Conservation (phyloP, 2,329 filamentous ascomycete species). For the Thermomyces lanuginosus region DNA sequence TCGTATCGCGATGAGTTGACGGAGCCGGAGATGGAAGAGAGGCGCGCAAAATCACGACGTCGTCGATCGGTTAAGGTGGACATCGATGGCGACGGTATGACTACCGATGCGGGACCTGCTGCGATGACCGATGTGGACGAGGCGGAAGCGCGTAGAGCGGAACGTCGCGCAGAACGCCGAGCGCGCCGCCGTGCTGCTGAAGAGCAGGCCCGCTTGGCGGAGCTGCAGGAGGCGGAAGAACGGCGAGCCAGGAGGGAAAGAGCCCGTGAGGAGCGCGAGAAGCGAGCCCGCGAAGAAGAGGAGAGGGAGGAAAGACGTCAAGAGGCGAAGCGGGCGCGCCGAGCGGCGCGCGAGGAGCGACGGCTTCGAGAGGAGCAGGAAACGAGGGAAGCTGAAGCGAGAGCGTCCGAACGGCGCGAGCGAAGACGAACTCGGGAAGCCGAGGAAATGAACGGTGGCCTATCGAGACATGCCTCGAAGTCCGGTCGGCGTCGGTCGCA, state of each 20-base stretch:
- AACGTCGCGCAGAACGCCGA: slow-evolving; percentile 45
- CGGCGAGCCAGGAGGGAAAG: slow-evolving; percentile 34
- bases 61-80: slow-evolving; percentile 31
- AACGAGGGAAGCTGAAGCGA: slow-evolving; percentile 18
- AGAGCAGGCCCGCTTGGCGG: slow-evolving; percentile 18
- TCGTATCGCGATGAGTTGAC: slow-evolving; percentile 22
- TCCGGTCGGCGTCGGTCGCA: slow-evolving; percentile 19
- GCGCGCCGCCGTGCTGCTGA: slow-evolving; percentile 29
- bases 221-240: slow-evolving; percentile 21
- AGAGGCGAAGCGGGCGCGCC: slow-evolving; percentile 18
- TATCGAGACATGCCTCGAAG: slow-evolving; percentile 13
- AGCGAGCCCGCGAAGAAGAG: slow-evolving; percentile 20
- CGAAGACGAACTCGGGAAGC: slow-evolving; percentile 20
- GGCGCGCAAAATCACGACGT: slow-evolving; percentile 19
- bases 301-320: slow-evolving; percentile 18
- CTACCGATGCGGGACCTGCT: slow-evolving; percentile 27
- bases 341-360: slow-evolving; percentile 19
- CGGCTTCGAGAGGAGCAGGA: slow-evolving; percentile 15
- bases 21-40: slow-evolving; percentile 21
- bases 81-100: slow-evolving; percentile 32
- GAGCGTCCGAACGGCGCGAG: slow-evolving; percentile 25
- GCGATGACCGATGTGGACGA: slow-evolving; percentile 28
- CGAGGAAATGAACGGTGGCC: slow-evolving; percentile 14
- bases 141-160: slow-evolving; percentile 43
- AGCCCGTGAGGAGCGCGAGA: slow-evolving; percentile 31